These are phyloP conservation scores for Rhododendron ferrugineum DNA, from an alignment of 148 eudicot genomes.

Conservation along the genomic window DNA sequence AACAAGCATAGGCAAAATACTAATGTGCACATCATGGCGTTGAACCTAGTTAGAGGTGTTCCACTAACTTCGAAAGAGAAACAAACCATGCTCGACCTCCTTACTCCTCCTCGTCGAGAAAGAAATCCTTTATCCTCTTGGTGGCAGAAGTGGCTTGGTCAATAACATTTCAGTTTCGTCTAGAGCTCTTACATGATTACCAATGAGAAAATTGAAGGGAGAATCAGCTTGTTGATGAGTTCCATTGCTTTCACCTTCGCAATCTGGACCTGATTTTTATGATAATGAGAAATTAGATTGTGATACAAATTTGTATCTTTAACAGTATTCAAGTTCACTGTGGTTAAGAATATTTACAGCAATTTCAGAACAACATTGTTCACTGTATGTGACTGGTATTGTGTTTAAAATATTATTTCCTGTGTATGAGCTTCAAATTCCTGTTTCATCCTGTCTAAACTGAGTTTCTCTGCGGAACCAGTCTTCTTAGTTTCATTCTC, in stretches of 20 bases:
- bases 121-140: constrained; percentile 37
- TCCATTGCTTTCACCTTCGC: not conserved
- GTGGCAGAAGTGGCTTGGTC: constrained; percentile 53
- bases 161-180: constrained; percentile 3
- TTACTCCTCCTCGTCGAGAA: constrained; percentile 76
- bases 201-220: not conserved
- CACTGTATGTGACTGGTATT: not conserved
- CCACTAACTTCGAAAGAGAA: constrained; percentile 82
- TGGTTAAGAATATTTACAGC: not conserved
- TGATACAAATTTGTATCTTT: not conserved
- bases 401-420: not conserved
- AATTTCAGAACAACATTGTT: not conserved
- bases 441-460: not conserved
- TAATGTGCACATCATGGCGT: constrained; percentile 89
- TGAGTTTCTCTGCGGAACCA: not conserved
- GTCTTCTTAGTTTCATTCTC: not conserved
- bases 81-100: constrained; percentile 78
- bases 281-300: not conserved
- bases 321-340: not conserved
- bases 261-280: not conserved
- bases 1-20: constrained; percentile 75
- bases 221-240: not conserved
- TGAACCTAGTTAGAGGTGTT: constrained; percentile 83
- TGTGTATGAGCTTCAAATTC: not conserved
- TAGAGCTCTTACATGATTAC: not conserved